phyloP scores from a whole-genome alignment of 768 basidiomycete genomes.

The Trametes meyenii region DNA sequence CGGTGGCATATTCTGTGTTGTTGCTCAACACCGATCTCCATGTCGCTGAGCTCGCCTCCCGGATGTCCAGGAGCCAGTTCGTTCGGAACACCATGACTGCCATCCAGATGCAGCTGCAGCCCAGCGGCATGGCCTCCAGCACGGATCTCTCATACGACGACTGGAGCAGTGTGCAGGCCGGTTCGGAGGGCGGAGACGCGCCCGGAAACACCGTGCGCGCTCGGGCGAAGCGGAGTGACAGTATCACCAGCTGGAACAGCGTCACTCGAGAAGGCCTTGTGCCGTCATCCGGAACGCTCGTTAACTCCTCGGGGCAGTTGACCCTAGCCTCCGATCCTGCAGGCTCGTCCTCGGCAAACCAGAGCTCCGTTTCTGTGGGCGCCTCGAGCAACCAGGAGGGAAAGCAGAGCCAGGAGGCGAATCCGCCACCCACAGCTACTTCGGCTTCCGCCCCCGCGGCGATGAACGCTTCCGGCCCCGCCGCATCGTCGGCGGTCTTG shows the following conservation, averaged over 20 bases:
- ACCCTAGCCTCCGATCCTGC: conserved; percentile 27
- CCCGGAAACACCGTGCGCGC: conserved; percentile 37
- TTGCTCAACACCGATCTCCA: conserved; percentile 97
- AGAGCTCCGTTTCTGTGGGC: conserved; percentile 68
- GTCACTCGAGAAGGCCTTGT: conserved; percentile 61
- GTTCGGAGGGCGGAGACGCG: conserved; percentile 60
- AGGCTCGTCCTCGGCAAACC: conserved; percentile 48
- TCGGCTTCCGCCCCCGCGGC: conserved; percentile 9
- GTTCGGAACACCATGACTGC: conserved; percentile 89
- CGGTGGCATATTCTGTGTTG: conserved; percentile 89
- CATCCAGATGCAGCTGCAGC: conserved; percentile 77
- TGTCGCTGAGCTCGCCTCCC: conserved; percentile 83
- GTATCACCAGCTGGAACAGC: conserved; percentile 85
- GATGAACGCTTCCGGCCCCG: conserved; percentile 9
- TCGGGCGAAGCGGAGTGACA: conserved; percentile 77
- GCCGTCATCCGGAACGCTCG: conserved; percentile 36
- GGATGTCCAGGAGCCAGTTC: conserved; percentile 93
- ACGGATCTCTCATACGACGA: conserved; percentile 73
- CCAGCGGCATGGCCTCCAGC: conserved; percentile 54
- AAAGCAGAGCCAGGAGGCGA: conserved; percentile 38
- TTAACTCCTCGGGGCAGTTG: conserved; percentile 33
- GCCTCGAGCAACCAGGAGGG: conserved; percentile 41
- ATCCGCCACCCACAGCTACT: conserved; percentile 28
- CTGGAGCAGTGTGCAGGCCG: conserved; percentile 57
- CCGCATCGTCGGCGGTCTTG: conserved; percentile 37